Conservation (phyloP, 228 moss, liverwort and hornwort species). For the Sphagnum fallax region DNA sequence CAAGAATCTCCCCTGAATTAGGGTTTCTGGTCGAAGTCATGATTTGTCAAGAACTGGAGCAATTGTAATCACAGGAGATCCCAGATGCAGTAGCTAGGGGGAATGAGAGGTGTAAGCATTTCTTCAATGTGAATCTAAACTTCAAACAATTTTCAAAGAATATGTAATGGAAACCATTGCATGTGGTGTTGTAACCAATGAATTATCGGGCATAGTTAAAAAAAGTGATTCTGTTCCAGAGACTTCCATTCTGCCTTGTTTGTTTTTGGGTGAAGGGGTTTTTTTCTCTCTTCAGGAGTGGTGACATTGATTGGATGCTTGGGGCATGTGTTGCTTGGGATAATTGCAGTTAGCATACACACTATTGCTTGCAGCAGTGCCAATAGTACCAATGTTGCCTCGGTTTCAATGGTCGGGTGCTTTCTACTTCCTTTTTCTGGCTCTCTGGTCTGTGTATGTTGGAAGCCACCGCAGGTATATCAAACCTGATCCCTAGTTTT, state of each 20-base stretch:
- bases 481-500: background rate
- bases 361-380: conserved; percentile 81
- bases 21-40: too few species aligned
- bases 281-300: too few species aligned
- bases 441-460: conserved; percentile 93
- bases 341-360: conserved; percentile 69
- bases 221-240: too few species aligned
- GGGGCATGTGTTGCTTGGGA: background rate
- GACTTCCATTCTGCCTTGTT: too few species aligned
- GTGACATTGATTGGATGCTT: background rate
- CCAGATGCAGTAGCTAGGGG: background rate
- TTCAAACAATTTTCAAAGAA: background rate
- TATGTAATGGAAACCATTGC: too few species aligned
- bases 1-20: too few species aligned
- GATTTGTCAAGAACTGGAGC: background rate
- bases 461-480: conserved; percentile 89
- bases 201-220: too few species aligned
- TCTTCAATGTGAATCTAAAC: background rate
- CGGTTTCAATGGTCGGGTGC: conserved; percentile 87
- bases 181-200: too few species aligned
- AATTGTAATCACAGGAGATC: background rate
- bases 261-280: too few species aligned
- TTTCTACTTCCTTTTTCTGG: conserved; percentile 91
- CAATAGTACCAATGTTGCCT: conserved; percentile 73
- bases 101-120: background rate